Evolutionary conservation across 2,329 filamentous ascomycete species (phyloP), one percentile per base, ranked within the genome.

Genomic region (Akanthomyces muscarius): DNA sequence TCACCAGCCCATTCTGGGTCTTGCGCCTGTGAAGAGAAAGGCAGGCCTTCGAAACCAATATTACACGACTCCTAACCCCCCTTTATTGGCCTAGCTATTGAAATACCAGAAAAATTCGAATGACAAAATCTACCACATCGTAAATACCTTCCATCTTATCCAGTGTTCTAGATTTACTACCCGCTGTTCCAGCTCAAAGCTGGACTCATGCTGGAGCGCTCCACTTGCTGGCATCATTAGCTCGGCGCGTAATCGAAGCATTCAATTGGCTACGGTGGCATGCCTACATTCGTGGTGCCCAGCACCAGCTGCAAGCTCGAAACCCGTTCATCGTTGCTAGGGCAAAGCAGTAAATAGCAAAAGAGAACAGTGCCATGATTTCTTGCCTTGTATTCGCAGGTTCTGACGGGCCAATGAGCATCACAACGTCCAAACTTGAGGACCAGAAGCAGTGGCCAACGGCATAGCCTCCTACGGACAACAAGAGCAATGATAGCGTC

Each of bases 171-270:
- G 10, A 23, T 10, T 47, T 47, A n/a, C 6, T 25, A 13, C 23
- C 21, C 33, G 33, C 7, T 48, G 8, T n/a, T 48, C 38, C 38
- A 16, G 16, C 38, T 42, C 52, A 55, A 42, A 13, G 21, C 25
- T 16, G n/a, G 38, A 14, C 14, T 7, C 33, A 38, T n/a, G 5
- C 38, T 36, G 56, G 5, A 23, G 30, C 16, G 21, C 41, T 45
- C 53, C 53, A 56, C 41, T 21, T 45, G 23, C 36, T 33, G 21
- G 28, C 28, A 36, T 11, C 25, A 38, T 25, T 59, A 58, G 61
- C 41, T 41, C 38, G 42, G 62, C 62, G 62, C 55, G 48, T 63
- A 63, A 55, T 41, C 41, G 28, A 30, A 42, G 38, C 28, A 23
- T 53, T 30, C 42, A 55, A 55, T 63, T 58, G 54, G 61, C 18